phyloP scores from a whole-genome alignment of 345 rosid species.

The Citrus australasica region DNA sequence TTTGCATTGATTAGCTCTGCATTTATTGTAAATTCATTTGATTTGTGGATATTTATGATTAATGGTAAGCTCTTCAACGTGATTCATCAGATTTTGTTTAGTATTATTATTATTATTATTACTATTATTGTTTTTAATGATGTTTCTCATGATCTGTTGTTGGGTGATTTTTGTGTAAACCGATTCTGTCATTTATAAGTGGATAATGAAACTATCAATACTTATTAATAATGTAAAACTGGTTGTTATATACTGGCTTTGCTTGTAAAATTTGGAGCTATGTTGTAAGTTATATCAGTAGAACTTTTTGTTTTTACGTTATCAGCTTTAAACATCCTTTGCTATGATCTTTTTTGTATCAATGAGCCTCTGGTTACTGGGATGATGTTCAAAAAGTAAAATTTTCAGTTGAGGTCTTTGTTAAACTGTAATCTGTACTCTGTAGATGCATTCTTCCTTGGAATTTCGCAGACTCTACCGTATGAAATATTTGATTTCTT shows the following conservation, averaged over 20 bases:
- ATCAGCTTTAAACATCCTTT: not conserved
- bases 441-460: no score
- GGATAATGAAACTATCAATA: not conserved
- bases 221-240: not conserved
- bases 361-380: not conserved
- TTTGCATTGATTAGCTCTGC: slow-evolving; percentile 9
- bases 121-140: no score
- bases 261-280: not conserved
- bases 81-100: not conserved
- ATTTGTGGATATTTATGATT: not conserved
- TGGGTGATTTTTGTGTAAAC: not conserved
- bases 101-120: not conserved
- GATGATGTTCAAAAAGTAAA: not conserved
- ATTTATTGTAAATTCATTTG: not conserved
- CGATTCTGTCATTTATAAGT: not conserved
- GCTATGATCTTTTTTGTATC: not conserved
- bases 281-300: not conserved
- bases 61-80: slow-evolving; percentile 7
- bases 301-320: not conserved
- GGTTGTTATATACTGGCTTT: not conserved
- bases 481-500: not conserved
- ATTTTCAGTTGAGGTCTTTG: not conserved
- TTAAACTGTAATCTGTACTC: not conserved
- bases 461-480: not conserved
- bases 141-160: not conserved